These are phyloP conservation scores for Dacryopinax primogenitus DNA, from an alignment of 768 basidiomycete species.

Conservation along the genomic window DNA sequence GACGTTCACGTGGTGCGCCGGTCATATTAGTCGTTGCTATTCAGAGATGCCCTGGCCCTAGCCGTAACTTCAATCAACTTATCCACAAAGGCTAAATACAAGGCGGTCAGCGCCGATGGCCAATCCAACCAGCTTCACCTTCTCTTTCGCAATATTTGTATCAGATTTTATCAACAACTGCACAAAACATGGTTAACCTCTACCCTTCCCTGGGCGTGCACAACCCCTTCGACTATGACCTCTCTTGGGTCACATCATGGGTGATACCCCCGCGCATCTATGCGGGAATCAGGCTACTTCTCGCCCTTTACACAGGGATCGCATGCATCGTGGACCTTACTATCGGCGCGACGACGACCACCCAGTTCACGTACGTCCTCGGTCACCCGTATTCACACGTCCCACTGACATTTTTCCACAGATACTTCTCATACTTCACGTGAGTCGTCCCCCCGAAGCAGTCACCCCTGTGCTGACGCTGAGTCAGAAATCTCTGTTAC, in stretches of 20 bases:
- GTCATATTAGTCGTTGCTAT: too few species aligned
- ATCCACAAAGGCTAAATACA: too few species aligned
- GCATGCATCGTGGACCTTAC: slow-evolving; percentile 32
- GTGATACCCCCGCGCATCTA: slow-evolving; percentile 36
- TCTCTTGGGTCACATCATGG: slow-evolving; percentile 39
- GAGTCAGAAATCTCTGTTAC: slow-evolving; percentile 35
- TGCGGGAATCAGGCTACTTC: slow-evolving; percentile 33
- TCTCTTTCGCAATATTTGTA: neutral
- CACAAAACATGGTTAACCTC: slow-evolving; percentile 5
- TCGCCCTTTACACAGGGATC: slow-evolving; percentile 42
- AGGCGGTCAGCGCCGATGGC: too few species aligned
- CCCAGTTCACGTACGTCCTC: slow-evolving; percentile 27
- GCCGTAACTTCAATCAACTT: too few species aligned
- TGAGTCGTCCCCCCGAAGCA: neutral
- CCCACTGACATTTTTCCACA: slow-evolving; percentile 19
- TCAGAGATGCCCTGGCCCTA: too few species aligned
- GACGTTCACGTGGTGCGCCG: too few species aligned
- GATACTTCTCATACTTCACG: slow-evolving; percentile 56
- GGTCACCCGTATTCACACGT: neutral
- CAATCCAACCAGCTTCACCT: neutral
- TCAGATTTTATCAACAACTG: neutral
- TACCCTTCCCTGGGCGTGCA: slow-evolving; percentile 26
- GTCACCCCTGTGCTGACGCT: neutral
- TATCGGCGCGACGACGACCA: slow-evolving; percentile 24
- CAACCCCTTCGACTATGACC: slow-evolving; percentile 32